phyloP scores from a whole-genome alignment of 1,284 basidiomycete genomes.

The Ceratobasidium sp. region DNA sequence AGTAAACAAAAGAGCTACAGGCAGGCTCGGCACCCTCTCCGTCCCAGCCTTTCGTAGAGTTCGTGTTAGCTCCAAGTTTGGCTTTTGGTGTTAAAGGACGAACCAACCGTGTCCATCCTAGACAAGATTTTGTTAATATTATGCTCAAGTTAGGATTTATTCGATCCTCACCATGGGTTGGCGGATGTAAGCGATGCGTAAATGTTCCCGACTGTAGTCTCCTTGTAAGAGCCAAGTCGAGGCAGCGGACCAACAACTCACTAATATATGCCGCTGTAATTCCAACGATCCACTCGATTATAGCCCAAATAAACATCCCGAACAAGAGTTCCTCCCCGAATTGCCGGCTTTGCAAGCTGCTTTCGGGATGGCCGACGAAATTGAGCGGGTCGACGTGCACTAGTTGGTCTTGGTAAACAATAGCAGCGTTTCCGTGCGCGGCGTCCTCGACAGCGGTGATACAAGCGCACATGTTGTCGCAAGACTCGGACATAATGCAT shows the following conservation, averaged over 20 bases:
- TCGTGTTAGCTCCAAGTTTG: not conserved
- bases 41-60: not conserved
- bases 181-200: not conserved
- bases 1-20: not conserved
- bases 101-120: conserved; percentile 5
- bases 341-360: not conserved
- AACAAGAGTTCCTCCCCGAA: not conserved
- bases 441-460: conserved; percentile 5
- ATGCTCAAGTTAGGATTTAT: not conserved
- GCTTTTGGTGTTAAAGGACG: not conserved
- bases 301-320: not conserved
- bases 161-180: not conserved
- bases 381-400: not conserved
- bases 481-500: conserved; percentile 25
- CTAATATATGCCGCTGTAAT: not conserved
- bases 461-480: conserved; percentile 3
- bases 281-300: not conserved
- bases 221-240: not conserved
- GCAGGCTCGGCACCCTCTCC: not conserved
- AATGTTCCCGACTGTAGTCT: not conserved
- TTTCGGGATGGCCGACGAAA: not conserved
- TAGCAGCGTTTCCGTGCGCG: not conserved
- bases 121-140: not conserved
- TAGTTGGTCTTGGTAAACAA: not conserved
- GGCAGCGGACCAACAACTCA: not conserved